Base-by-base conservation (phyloP, 352 stramenopile species). In the Pythium brachiatum region DNA sequence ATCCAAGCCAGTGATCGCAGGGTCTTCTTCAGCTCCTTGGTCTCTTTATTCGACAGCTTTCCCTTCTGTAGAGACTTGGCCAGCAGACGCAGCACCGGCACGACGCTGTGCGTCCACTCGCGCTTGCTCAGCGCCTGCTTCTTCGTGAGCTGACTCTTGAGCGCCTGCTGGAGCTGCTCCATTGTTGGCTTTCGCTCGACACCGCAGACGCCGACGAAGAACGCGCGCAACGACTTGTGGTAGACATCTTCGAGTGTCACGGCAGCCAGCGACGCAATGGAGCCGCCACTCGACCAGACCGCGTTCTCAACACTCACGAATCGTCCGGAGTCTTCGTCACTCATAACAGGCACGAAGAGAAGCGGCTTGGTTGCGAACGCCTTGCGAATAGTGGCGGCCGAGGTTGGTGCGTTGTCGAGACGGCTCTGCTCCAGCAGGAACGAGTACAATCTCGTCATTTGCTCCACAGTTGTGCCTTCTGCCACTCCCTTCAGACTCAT, bases 121-220 rank as follows among this genome's bases (percentile, higher is more conserved):
- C 47, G 64, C 11, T 72, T 65, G 11, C 38, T 56, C 50, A 61
- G 29, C 6, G 26, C 7, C 3, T 48, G 1, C 1, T 9, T 18
- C 3, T 53, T 32, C 13, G 15, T 23, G 2, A 64, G 50, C 26
- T 58, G 56, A 6, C 21, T 11, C 0, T 11, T 2, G 0, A 69
- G 62, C 18, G 56, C 50, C 29, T 57, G 38, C 43, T 54, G 85
- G 13, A 93, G 64, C 15, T 76, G 75, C 1, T 50, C 60, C 13
- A 85, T 65, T 5, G 80, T 86, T 0, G 80, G 82, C 56, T 88
- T 89, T n/a, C 64, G 62, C n/a, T 78, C 64, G 15, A 93, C 74
- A 18, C 81, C 79, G 53, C 75, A 89, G 7, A 93, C 53, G 0
- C 85, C 72, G 7, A 70, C 77, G 64, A 93, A 93, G 47, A 93